phyloP scores from a whole-genome alignment of 345 rosid genomes.

The Eutrema heterophyllum region DNA sequence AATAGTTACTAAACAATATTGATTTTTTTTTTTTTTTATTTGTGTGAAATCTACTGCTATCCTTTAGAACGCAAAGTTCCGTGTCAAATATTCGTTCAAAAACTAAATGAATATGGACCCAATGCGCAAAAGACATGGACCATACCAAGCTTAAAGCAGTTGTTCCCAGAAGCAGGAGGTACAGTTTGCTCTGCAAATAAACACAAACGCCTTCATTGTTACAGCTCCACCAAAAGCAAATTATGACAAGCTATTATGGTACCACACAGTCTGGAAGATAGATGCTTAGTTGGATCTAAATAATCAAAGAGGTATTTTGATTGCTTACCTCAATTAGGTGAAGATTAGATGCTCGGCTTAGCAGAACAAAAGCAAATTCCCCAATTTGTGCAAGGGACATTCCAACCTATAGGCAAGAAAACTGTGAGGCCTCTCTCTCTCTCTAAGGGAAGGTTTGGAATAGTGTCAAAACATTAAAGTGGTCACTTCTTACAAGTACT shows the following conservation, averaged over 20 bases:
- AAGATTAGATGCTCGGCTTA: constrained; percentile 97
- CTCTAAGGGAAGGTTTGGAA: background rate
- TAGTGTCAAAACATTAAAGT: background rate
- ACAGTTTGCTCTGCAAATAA: constrained; percentile 66
- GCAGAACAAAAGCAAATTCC: constrained; percentile 93
- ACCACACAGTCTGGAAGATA: background rate
- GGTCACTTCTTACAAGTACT: constrained; percentile 60
- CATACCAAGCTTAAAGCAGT: constrained; percentile 71
- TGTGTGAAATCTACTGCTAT: background rate
- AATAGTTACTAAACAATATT: background rate
- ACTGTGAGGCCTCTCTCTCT: constrained; percentile 16
- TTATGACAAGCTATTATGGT: background rate
- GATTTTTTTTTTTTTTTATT: background rate
- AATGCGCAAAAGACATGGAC: constrained; percentile 2
- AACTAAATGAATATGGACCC: background rate
- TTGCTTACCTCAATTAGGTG: constrained; percentile 81
- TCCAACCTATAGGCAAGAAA: constrained; percentile 55
- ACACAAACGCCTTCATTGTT: background rate
- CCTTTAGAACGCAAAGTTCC: background rate
- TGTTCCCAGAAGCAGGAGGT: constrained; percentile 90
- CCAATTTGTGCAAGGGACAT: constrained; percentile 98
- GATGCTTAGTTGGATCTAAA: background rate
- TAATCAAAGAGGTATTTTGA: background rate
- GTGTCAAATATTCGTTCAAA: background rate
- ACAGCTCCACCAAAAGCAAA: background rate